These are phyloP conservation scores for Chalciporus chontae DNA, from an alignment of 768 basidiomycete species.

Conservation along the genomic window DNA sequence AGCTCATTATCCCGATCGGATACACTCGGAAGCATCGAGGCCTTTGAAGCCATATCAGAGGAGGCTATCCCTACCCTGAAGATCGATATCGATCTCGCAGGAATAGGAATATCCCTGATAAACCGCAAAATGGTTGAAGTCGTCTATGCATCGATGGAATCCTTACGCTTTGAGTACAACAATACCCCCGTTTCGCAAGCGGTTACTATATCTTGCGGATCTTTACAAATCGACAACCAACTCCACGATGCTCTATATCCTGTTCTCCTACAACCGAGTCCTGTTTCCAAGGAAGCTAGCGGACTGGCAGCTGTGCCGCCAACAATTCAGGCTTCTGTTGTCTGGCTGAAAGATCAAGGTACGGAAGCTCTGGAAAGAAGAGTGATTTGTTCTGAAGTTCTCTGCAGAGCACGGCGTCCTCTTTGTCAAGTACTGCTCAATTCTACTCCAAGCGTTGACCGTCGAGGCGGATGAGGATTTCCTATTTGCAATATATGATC, in stretches of 20 bases:
- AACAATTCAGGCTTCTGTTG: constrained; percentile 82
- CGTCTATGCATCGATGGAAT: constrained; percentile 77
- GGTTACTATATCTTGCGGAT: constrained; percentile 77
- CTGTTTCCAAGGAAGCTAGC: constrained; percentile 70
- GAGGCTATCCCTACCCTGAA: constrained; percentile 64
- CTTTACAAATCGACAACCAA: constrained; percentile 94
- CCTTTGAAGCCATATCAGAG: constrained; percentile 82
- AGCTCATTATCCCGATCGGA: constrained; percentile 57
- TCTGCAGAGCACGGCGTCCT: constrained; percentile 88
- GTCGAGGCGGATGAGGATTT: constrained; percentile 98
- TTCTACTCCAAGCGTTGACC: constrained; percentile 89
- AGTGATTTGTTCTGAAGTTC: background rate
- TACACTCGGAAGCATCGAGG: constrained; percentile 63
- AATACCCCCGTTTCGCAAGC: constrained; percentile 77
- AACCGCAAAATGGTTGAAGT: constrained; percentile 88
- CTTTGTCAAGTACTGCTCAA: constrained; percentile 97
- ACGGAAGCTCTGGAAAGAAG: background rate
- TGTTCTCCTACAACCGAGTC: constrained; percentile 91
- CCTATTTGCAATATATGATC: constrained; percentile 85
- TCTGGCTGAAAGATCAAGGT: constrained; percentile 95
- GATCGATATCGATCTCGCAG: constrained; percentile 75
- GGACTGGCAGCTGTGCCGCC: constrained; percentile 75
- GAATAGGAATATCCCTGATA: constrained; percentile 88
- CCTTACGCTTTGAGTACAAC: constrained; percentile 80
- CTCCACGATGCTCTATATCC: constrained; percentile 95